These are phyloP conservation scores for Petunia secreta DNA, from an alignment of 257 asterid genomes.

Conservation along the genomic window DNA sequence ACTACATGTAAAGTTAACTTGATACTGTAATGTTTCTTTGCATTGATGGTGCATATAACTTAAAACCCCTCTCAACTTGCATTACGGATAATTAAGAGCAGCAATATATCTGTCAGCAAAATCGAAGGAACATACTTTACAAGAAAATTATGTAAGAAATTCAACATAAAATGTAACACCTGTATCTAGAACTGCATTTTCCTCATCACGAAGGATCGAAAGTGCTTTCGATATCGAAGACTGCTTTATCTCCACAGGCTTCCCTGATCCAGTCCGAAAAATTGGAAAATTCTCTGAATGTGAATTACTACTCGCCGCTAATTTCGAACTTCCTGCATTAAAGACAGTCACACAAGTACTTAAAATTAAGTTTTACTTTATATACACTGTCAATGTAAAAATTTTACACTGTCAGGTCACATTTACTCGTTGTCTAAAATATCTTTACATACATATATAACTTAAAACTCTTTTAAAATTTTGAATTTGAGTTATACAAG, in stretches of 20 bases:
- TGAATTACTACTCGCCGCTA: slow-evolving; percentile 48
- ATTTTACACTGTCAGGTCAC: too few relatives aligned
- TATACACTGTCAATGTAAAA: too few relatives aligned
- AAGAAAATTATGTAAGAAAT: background rate
- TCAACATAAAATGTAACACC: background rate
- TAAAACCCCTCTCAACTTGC: background rate
- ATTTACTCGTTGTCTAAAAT: too few relatives aligned
- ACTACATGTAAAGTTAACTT: too few relatives aligned
- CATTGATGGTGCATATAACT: background rate
- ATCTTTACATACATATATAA: background rate
- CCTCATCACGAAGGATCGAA: slow-evolving; percentile 60
- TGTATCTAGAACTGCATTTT: slow-evolving; percentile 11
- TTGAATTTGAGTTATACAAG: background rate
- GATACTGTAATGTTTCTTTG: background rate
- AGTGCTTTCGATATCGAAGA: slow-evolving; percentile 73
- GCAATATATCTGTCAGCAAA: background rate
- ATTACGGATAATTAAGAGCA: background rate
- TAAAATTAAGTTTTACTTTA: too few relatives aligned
- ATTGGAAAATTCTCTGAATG: slow-evolving; percentile 42
- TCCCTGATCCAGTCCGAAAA: slow-evolving; percentile 75
- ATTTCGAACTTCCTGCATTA: slow-evolving; percentile 55
- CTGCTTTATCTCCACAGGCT: slow-evolving; percentile 54
- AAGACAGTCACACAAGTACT: background rate
- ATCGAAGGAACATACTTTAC: background rate
- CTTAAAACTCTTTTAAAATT: background rate